Conservation (phyloP, 2,329 filamentous ascomycete genomes). For the Achaetomium macrosporum region DNA sequence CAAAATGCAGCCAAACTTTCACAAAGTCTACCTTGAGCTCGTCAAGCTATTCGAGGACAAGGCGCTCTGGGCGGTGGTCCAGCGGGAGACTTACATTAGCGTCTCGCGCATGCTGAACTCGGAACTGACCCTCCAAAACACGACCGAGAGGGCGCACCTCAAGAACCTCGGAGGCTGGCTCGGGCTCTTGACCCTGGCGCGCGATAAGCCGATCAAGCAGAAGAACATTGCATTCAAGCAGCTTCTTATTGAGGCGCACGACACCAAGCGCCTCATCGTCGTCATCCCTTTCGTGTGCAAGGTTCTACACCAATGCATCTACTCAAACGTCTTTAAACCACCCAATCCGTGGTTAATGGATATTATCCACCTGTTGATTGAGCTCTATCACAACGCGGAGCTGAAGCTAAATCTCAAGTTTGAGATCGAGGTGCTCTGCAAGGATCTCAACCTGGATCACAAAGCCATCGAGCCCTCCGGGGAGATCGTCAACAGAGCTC, state of each 20-base stretch:
- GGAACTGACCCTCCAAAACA: constrained; percentile 76
- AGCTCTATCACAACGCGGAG: constrained; percentile 88
- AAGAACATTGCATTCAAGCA: constrained; percentile 97
- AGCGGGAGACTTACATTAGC: constrained; percentile 86
- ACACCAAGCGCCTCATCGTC: constrained; percentile 83
- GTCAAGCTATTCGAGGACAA: constrained; percentile 76
- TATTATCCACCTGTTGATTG: constrained; percentile 82
- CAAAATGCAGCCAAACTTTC: constrained; percentile 96
- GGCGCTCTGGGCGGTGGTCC: constrained; percentile 77
- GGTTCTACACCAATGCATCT: constrained; percentile 76
- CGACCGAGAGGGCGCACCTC: constrained; percentile 77
- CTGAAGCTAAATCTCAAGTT: constrained; percentile 97
- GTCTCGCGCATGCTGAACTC: constrained; percentile 84
- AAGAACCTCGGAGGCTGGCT: constrained; percentile 95
- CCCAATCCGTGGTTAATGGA: constrained; percentile 99
- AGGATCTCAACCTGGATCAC: constrained; percentile 84
- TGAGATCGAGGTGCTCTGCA: constrained; percentile 96
- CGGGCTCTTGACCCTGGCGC: constrained; percentile 83
- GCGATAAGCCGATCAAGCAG: constrained; percentile 92
- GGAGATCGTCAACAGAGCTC: constrained; percentile 72
- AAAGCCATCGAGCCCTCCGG: constrained; percentile 84
- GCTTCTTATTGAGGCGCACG: constrained; percentile 84
- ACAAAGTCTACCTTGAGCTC: constrained; percentile 85
- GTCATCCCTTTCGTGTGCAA: constrained; percentile 98
- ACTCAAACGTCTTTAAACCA: constrained; percentile 83